Evolutionary conservation across 345 rosid species (phyloP).

Genomic region (Boechera divaricarpa): DNA sequence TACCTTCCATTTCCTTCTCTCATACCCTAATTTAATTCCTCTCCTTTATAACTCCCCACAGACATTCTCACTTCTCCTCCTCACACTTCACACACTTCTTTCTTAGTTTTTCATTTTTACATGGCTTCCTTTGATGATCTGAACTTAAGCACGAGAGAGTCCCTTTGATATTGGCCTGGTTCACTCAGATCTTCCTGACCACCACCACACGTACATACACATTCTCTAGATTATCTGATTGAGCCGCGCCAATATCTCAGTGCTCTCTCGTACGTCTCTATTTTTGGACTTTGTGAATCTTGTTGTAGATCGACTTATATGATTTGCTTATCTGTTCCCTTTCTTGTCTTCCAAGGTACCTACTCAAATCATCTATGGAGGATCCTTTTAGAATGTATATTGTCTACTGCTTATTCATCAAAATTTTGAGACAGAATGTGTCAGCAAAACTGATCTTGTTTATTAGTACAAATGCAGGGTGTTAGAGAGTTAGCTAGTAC

Average conservation of each 20-base stretch:
- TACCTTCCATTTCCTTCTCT: slow-evolving; percentile 48
- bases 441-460: slow-evolving; percentile 19
- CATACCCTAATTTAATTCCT: slow-evolving; percentile 50
- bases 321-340: background rate
- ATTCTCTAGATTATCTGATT: slow-evolving; percentile 58
- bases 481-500: slow-evolving; percentile 39
- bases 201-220: background rate
- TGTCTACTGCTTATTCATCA: background rate
- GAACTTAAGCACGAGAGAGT: slow-evolving; percentile 45
- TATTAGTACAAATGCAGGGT: slow-evolving; percentile 21
- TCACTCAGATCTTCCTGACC: slow-evolving; percentile 68
- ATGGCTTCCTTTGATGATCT: background rate
- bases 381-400: slow-evolving; percentile 23
- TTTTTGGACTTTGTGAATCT: slow-evolving; percentile 1
- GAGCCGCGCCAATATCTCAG: slow-evolving; percentile 98
- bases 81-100: slow-evolving; percentile 40
- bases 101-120: slow-evolving; percentile 6
- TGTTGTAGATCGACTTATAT: slow-evolving; percentile 9
- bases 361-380: slow-evolving; percentile 1
- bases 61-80: slow-evolving; percentile 60
- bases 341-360: slow-evolving; percentile 41
- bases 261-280: slow-evolving; percentile 63
- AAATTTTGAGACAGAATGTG: slow-evolving; percentile 6
- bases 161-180: slow-evolving; percentile 92
- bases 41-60: slow-evolving; percentile 46